Evolutionary conservation across 163 green algal genomes (phyloP).

Genomic region (Chloromonas sp.): DNA sequence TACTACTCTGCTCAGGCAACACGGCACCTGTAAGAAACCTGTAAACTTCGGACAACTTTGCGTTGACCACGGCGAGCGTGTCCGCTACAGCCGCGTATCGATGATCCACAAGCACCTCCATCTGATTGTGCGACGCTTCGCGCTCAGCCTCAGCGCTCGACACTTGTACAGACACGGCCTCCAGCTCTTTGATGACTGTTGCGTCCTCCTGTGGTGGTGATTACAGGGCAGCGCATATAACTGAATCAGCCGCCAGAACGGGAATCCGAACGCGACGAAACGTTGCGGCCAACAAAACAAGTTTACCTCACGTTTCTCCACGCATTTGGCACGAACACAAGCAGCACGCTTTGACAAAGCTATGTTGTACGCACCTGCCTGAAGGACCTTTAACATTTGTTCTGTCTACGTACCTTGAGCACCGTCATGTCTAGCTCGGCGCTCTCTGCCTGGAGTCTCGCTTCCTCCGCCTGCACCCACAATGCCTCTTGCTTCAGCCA

Average conservation of each 20-base stretch:
- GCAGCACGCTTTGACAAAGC: neutral
- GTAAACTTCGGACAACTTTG: slow-evolving; percentile 33
- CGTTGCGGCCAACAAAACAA: neutral
- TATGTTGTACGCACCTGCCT: too few species aligned
- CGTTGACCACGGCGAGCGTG: slow-evolving; percentile 35
- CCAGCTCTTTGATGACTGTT: neutral
- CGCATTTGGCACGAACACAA: neutral
- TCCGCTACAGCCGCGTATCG: slow-evolving; percentile 29
- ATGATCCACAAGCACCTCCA: slow-evolving; percentile 31
- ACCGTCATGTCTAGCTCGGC: neutral
- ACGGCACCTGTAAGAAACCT: slow-evolving; percentile 12
- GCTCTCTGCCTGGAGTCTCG: neutral
- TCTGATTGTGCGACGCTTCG: slow-evolving; percentile 2
- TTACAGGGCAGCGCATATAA: neutral
- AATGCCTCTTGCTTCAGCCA: slow-evolving; percentile 9
- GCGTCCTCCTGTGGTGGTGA: too few species aligned
- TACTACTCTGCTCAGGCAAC: neutral
- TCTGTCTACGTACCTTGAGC: neutral
- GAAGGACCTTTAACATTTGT: too few species aligned
- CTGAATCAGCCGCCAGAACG: neutral
- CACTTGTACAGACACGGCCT: slow-evolving; percentile 7
- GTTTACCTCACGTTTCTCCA: neutral
- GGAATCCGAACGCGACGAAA: neutral
- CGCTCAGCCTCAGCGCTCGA: neutral
- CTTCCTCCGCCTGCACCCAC: slow-evolving; percentile 4